These are phyloP conservation scores for Salix caprea DNA, from an alignment of 345 rosid species.

Conservation along the genomic window DNA sequence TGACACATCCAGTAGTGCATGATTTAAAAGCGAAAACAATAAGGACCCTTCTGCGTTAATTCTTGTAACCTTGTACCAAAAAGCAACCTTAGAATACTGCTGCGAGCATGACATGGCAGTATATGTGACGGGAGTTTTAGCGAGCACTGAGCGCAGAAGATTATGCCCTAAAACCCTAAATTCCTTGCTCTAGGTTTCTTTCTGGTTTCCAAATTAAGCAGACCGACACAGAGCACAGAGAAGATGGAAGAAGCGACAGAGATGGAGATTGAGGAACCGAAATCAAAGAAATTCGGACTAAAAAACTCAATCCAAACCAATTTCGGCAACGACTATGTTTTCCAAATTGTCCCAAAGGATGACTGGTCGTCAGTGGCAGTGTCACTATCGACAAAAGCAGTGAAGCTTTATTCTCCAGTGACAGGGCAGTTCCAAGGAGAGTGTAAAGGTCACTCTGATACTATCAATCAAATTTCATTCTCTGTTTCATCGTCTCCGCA, in stretches of 20 bases:
- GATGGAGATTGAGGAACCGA: constrained; percentile 52
- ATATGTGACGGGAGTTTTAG: not conserved
- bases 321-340: constrained; percentile 80
- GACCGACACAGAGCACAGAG: not conserved
- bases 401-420: constrained; percentile 77
- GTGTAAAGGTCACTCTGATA: constrained; percentile 64
- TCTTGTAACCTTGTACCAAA: not conserved
- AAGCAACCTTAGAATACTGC: not conserved
- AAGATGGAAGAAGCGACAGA: constrained; percentile 45
- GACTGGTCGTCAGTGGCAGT: constrained; percentile 92
- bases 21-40: no score
- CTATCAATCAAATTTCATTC: constrained; percentile 67
- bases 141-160: not conserved
- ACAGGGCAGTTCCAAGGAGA: constrained; percentile 86
- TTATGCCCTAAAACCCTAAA: constrained; percentile 15
- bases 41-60: not conserved
- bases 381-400: constrained; percentile 71
- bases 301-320: constrained; percentile 76
- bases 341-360: constrained; percentile 71
- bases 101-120: no score
- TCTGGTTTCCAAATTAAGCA: not conserved
- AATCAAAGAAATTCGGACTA: constrained; percentile 51
- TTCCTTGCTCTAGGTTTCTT: not conserved
- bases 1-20: no score
- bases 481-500: constrained; percentile 56